Conservation (phyloP, 75 land plant genomes). For the Azolla pinnata region DNA sequence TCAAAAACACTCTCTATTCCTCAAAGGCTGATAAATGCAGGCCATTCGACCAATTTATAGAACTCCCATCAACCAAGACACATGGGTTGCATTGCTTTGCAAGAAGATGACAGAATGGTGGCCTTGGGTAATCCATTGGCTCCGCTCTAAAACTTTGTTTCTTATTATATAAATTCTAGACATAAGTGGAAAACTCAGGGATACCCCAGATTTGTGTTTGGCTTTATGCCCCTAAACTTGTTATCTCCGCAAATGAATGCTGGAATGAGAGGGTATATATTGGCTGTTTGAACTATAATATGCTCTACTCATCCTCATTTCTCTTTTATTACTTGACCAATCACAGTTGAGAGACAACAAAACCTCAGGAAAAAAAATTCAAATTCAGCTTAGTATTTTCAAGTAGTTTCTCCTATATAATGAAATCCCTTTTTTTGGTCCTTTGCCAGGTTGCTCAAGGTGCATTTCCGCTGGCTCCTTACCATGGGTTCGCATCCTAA, state of each 20-base stretch:
- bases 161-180: no score
- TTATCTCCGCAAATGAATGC: no score
- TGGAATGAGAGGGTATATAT: no score
- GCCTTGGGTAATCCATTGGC: constrained; percentile 9
- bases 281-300: neutral
- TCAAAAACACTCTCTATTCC: neutral
- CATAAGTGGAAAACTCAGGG: no score
- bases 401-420: no score
- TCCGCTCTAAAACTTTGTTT: neutral
- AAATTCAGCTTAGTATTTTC: no score
- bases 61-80: constrained; percentile 19
- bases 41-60: constrained; percentile 20
- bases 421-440: neutral
- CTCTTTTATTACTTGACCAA: no score
- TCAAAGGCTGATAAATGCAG: constrained; percentile 1
- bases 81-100: constrained; percentile 21
- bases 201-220: no score
- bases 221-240: no score
- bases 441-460: constrained; percentile 80
- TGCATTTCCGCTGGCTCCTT: constrained; percentile 70
- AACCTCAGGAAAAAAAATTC: no score
- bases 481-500: constrained; percentile 62
- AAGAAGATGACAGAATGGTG: constrained; percentile 26
- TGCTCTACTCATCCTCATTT: neutral
- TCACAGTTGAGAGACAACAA: no score